Evolutionary conservation across 352 stramenopile species (phyloP).

Genomic region (Pythium guiyangense): DNA sequence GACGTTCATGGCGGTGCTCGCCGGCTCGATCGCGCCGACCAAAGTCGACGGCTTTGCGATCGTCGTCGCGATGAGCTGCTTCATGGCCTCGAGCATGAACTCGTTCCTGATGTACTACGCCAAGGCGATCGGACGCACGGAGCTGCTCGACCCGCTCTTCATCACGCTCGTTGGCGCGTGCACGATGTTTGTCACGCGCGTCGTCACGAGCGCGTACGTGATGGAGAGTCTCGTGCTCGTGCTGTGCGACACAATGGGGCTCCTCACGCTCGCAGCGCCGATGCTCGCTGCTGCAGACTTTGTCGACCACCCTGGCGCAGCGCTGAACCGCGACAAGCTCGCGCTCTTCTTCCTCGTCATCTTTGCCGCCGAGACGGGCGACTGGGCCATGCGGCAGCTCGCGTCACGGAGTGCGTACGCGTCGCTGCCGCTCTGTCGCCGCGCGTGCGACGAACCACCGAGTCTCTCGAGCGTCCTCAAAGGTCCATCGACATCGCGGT

Average conservation of each 20-base stretch:
- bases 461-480: conserved; percentile 19
- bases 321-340: conserved; percentile 30
- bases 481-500: conserved; percentile 15
- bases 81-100: conserved; percentile 45
- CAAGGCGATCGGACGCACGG: conserved; percentile 19
- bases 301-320: conserved; percentile 30
- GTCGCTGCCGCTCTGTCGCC: conserved; percentile 20
- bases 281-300: conserved; percentile 40
- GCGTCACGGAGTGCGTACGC: neutral
- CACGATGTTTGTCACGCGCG: conserved; percentile 34
- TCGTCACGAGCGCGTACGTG: conserved; percentile 46
- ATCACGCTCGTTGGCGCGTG: conserved; percentile 36
- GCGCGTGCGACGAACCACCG: conserved; percentile 20
- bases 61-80: conserved; percentile 36
- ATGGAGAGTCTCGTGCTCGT: conserved; percentile 41
- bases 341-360: conserved; percentile 43
- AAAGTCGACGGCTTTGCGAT: conserved; percentile 34
- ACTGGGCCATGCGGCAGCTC: conserved; percentile 5
- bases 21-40: conserved; percentile 31
- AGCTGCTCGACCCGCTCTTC: conserved; percentile 42
- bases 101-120: conserved; percentile 41
- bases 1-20: conserved; percentile 25
- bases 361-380: conserved; percentile 34
- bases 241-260: conserved; percentile 31
- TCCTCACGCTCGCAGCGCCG: conserved; percentile 22